phyloP scores from a whole-genome alignment of 495 filamentous ascomycete species.

The Copromyces sp. region DNA sequence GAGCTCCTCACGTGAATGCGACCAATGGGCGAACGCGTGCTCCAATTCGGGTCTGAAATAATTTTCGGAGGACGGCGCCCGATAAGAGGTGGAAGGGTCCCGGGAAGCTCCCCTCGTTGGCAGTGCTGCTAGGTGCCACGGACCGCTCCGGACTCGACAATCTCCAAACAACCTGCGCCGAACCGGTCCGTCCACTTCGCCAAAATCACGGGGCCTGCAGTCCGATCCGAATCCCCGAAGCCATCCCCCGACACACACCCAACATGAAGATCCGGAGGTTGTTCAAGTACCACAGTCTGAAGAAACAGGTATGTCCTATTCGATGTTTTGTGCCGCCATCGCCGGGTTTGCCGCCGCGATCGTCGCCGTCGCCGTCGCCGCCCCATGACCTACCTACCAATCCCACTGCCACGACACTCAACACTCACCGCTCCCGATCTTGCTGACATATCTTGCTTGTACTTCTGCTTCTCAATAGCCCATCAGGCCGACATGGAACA shows the following conservation, averaged over 20 bases:
- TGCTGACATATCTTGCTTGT: background rate
- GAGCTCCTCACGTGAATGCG: conserved; percentile 16
- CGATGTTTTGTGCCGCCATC: background rate
- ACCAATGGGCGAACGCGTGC: conserved; percentile 3
- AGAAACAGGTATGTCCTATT: conserved; percentile 41
- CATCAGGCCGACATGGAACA: conserved; percentile 94
- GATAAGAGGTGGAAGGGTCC: background rate
- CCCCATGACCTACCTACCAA: background rate
- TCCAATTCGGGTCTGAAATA: conserved; percentile 9
- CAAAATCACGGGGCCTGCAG: background rate
- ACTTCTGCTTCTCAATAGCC: conserved; percentile 43
- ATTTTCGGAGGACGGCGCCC: conserved; percentile 11
- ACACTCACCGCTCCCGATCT: background rate
- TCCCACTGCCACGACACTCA: background rate
- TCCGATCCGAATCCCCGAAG: conserved; percentile 6
- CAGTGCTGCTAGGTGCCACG: background rate
- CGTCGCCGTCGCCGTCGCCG: background rate
- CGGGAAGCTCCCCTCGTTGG: background rate
- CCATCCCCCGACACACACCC: conserved; percentile 1
- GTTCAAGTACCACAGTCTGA: conserved; percentile 51
- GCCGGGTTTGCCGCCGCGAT: background rate
- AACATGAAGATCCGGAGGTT: conserved; percentile 45
- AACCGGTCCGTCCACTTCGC: background rate
- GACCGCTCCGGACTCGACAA: background rate
- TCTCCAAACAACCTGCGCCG: background rate